A percentile compares a stretch with the other conserved stretches of the same genome.
Conservation (phyloP, 2,329 filamentous ascomycete species). For the Trichoderma lentiforme region DNA sequence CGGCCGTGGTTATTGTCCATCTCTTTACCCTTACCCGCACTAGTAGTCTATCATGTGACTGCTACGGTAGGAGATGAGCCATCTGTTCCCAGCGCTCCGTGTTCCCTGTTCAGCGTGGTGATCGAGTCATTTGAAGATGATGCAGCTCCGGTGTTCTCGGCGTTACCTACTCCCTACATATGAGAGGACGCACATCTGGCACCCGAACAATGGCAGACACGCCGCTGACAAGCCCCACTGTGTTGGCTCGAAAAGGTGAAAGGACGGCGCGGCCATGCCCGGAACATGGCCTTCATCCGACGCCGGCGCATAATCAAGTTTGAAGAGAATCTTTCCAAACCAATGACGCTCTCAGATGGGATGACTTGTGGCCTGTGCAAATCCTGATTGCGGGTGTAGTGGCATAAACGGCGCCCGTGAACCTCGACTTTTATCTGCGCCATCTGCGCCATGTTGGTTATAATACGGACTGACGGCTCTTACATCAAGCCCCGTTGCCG, state of each 20-base stretch:
- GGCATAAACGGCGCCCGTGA: neutral
- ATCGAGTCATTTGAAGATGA: neutral
- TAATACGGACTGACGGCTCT: neutral
- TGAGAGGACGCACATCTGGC: neutral
- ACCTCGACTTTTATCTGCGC: neutral
- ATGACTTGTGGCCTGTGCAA: neutral
- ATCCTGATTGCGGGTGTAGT: neutral
- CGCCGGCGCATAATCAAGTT: conserved; percentile 1
- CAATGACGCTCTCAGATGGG: neutral
- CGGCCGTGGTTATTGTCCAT: neutral
- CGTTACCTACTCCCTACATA: neutral
- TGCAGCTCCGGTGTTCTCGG: neutral
- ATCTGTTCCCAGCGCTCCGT: neutral
- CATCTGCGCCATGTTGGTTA: neutral
- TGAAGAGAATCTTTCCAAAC: neutral
- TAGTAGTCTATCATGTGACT: conserved; percentile 4
- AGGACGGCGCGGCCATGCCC: neutral
- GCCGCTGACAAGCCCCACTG: conserved; percentile 3
- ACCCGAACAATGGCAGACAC: neutral
- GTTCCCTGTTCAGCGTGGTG: neutral
- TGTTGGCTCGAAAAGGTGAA: neutral
- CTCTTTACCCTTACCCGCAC: neutral
- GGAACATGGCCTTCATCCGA: conserved; percentile 5
- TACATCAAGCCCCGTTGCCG: neutral
- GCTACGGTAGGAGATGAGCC: neutral